Evolutionary conservation across 768 basidiomycete species (phyloP), one percentile per base, ranked within the genome.

Genomic region (Pleurotus ostreatus): DNA sequence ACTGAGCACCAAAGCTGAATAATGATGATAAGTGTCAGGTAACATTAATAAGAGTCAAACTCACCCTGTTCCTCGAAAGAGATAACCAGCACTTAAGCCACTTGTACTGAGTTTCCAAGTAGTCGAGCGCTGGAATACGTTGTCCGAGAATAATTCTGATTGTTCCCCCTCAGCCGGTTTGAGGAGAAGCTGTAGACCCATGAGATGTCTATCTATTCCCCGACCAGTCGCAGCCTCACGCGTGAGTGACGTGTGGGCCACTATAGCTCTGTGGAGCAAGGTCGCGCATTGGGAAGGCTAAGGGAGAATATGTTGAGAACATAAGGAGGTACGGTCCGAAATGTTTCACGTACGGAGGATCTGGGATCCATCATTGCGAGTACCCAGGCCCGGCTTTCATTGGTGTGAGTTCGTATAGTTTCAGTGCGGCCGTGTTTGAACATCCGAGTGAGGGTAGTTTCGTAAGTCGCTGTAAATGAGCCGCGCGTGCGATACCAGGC

Each of bases 71-170:
- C 95, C 94, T 47, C 83, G 82, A 74, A 97, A 98, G 39, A 87
- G 75, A 61, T 85, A 80, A 0, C 94, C 94, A 22, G 89, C 88
- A 70, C 89, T 93, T 60, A 97, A 69, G 5, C 89, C 93, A 70
- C 92, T 95, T 5, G 94, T 96, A 59, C 89, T 92, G 40, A 97
- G 74, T 62, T 87, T 89, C 95, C 94, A 97, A 58, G 81, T 80
- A 60, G 88, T 80, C 62, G 90, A 92, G 56, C 78, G 78, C 18
- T 74, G 71, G 70, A 91, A 96, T 8, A 92, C 66, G 39, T 81
- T 75, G 70, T 97, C 94, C 4, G 89, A 83, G 63, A 97, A 90
- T 5, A 97, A 67, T 0, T 78, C 65, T 49, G 85, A 75, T 4
- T 64, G 66, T 69, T 89, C 87, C 38, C 79, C 83, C 26, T 79